Conservation (phyloP, 176 grass and related monocot species). For the Carex kokanica region DNA sequence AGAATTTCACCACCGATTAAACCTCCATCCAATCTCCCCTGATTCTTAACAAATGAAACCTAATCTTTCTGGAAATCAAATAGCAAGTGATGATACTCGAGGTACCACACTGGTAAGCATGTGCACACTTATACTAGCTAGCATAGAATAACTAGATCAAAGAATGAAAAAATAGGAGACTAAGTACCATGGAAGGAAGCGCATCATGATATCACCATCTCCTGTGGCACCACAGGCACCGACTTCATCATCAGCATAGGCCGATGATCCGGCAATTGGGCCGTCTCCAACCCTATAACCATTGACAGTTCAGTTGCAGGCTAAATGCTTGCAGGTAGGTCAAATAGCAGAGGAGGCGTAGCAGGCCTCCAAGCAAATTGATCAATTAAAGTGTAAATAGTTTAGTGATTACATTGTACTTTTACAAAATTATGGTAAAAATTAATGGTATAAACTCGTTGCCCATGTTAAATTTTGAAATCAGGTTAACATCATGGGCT, state of each 20-base stretch:
- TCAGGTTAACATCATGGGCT: neutral
- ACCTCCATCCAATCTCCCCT: neutral
- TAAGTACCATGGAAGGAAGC: slow-evolving; percentile 84
- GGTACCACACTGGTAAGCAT: neutral
- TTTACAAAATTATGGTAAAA: neutral
- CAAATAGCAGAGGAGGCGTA: neutral
- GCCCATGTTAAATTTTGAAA: neutral
- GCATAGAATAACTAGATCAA: neutral
- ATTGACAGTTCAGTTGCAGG: neutral
- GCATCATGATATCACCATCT: slow-evolving; percentile 99
- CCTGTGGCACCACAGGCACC: slow-evolving; percentile 90
- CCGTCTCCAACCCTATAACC: slow-evolving; percentile 87
- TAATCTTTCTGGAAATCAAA: slow-evolving; percentile 1
- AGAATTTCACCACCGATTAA: neutral
- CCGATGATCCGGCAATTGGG: slow-evolving; percentile 76
- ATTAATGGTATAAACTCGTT: neutral
- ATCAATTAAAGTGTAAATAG: neutral
- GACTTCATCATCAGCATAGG: slow-evolving; percentile 82
- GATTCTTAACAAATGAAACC: neutral
- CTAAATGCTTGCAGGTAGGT: neutral
- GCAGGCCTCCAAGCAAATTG: neutral
- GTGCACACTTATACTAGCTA: neutral
- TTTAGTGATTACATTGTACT: neutral
- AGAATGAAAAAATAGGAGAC: neutral
- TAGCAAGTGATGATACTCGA: neutral